Evolutionary conservation across 306 rosid species (phyloP).

Genomic region (Corylus avellana): DNA sequence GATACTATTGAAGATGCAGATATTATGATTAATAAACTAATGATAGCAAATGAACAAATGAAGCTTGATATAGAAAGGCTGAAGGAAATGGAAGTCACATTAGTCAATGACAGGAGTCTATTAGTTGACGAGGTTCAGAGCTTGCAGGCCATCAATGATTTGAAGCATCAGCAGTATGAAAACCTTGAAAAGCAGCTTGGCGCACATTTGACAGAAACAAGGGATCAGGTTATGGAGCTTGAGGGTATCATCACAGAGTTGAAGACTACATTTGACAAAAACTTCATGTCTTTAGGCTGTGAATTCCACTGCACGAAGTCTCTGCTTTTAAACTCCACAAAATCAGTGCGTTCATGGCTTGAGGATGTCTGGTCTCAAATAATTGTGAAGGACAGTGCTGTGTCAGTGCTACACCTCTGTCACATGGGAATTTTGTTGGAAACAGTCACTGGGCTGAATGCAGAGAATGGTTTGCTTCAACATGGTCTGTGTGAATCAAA

Average conservation of each 20-base stretch:
- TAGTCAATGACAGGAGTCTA: slow-evolving; percentile 47
- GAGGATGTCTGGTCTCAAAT: slow-evolving; percentile 88
- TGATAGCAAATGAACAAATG: slow-evolving; percentile 71
- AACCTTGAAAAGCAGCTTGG: slow-evolving; percentile 42
- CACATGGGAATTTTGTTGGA: slow-evolving; percentile 84
- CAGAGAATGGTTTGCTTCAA: slow-evolving; percentile 83
- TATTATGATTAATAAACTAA: slow-evolving; percentile 69
- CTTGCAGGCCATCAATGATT: slow-evolving; percentile 51
- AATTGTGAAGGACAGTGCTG: slow-evolving; percentile 74
- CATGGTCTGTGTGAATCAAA: slow-evolving; percentile 76
- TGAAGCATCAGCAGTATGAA: slow-evolving; percentile 51
- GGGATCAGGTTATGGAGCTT: slow-evolving; percentile 50
- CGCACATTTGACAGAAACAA: slow-evolving; percentile 56
- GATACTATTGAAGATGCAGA: slow-evolving; percentile 76
- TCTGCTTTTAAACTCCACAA: slow-evolving; percentile 52
- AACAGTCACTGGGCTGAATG: slow-evolving; percentile 85
- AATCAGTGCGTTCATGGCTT: slow-evolving; percentile 65
- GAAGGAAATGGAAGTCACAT: slow-evolving; percentile 40
- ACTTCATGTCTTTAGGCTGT: slow-evolving; percentile 46
- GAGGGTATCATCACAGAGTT: slow-evolving; percentile 60
- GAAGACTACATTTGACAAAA: slow-evolving; percentile 43
- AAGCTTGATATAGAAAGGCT: slow-evolving; percentile 62
- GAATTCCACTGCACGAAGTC: slow-evolving; percentile 64
- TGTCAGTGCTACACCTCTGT: slow-evolving; percentile 85
- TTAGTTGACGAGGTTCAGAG: slow-evolving; percentile 60